Evolutionary conservation across 75 land plant species (phyloP).

Genomic region (Larix kaempferi): DNA sequence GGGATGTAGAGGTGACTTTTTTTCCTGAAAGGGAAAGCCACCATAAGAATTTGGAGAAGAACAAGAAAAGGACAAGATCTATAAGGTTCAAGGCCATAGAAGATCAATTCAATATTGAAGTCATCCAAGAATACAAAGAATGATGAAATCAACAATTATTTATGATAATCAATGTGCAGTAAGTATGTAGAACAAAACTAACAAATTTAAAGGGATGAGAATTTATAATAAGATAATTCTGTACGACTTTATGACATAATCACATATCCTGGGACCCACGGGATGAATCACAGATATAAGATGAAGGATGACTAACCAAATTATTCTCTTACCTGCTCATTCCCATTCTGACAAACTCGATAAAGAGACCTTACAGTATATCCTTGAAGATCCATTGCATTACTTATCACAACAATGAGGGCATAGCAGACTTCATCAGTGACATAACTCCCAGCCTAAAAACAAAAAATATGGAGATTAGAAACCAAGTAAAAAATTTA

Average conservation of each 20-base stretch:
- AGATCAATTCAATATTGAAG: no score
- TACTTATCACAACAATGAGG: slow-evolving; percentile 86
- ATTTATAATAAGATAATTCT: neutral
- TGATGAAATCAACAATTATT: neutral
- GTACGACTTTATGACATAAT: neutral
- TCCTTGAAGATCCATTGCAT: slow-evolving; percentile 96
- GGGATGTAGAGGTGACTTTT: no score
- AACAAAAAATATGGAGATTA: slow-evolving; percentile 1
- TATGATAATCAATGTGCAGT: neutral
- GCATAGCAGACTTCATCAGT: slow-evolving; percentile 91
- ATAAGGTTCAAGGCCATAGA: no score
- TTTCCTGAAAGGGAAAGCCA: no score
- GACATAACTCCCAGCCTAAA: slow-evolving; percentile 91
- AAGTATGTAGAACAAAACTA: neutral
- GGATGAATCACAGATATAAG: neutral
- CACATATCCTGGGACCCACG: neutral
- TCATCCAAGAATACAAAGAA: neutral
- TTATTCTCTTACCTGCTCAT: slow-evolving; percentile 67
- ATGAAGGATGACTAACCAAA: neutral
- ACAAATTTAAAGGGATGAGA: neutral
- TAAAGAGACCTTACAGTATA: slow-evolving; percentile 84
- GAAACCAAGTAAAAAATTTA: no score
- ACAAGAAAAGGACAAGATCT: no score
- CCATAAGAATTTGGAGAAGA: no score
- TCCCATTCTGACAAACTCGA: slow-evolving; percentile 59